These are phyloP conservation scores for Hypoxylon sp. DNA, from an alignment of 2,329 filamentous ascomycete genomes.

Conservation along the genomic window DNA sequence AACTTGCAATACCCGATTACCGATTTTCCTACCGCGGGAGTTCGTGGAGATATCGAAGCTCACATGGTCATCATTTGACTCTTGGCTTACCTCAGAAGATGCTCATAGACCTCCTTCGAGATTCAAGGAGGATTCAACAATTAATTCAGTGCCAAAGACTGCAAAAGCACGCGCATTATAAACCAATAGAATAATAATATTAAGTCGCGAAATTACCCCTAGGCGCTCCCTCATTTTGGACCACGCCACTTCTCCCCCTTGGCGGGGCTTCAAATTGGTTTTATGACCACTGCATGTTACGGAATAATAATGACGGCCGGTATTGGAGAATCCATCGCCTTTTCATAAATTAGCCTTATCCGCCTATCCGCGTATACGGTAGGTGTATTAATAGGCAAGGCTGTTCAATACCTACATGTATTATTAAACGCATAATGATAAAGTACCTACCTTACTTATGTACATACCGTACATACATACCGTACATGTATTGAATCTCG, in stretches of 20 bases:
- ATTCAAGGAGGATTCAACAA: neutral
- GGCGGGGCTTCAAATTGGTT: slow-evolving; percentile 31
- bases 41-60: neutral
- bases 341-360: slow-evolving; percentile 29
- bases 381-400: neutral
- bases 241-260: slow-evolving; percentile 39
- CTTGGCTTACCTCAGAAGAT: neutral
- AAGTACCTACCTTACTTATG: too few relatives aligned
- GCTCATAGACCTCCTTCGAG: neutral
- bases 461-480: too few relatives aligned
- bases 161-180: slow-evolving; percentile 17
- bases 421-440: neutral
- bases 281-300: slow-evolving; percentile 29
- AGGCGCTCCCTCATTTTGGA: slow-evolving; percentile 31
- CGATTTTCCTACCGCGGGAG: neutral
- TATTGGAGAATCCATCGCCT: slow-evolving; percentile 31
- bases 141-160: neutral
- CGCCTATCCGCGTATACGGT: slow-evolving; percentile 10
- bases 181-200: slow-evolving; percentile 19
- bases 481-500: too few relatives aligned
- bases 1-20: neutral
- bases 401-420: neutral
- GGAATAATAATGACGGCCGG: slow-evolving; percentile 27
- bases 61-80: neutral
- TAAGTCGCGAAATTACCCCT: slow-evolving; percentile 34